Conservation (phyloP, 805 yeast genomes). For the Myxozyma geophila region DNA sequence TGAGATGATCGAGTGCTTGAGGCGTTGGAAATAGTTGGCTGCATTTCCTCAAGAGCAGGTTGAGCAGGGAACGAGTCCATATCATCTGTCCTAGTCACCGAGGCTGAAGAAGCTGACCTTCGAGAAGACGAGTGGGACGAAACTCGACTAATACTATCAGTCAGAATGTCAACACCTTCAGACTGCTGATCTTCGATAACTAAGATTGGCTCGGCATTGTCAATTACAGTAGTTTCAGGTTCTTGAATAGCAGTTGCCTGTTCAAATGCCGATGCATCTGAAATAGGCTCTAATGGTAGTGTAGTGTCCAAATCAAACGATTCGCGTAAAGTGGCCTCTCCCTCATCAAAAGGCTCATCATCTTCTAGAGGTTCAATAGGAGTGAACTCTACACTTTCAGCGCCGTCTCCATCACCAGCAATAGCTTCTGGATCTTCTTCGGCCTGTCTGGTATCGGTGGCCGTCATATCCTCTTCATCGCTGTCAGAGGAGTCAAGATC, state of each 20-base stretch:
- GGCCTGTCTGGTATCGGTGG: neutral
- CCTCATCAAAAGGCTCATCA: constrained; percentile 5
- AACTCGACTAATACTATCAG: too few relatives aligned
- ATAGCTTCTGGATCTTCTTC: neutral
- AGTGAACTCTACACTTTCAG: constrained; percentile 14
- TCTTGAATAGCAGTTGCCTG: neutral
- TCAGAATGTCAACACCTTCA: too few relatives aligned
- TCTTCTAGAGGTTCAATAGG: neutral
- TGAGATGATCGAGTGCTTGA: neutral
- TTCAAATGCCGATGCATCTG: neutral
- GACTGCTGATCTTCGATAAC: too few relatives aligned
- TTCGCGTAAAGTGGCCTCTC: constrained; percentile 20
- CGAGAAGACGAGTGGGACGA: too few relatives aligned
- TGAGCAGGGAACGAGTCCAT: too few relatives aligned
- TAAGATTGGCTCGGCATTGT: neutral
- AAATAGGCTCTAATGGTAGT: neutral
- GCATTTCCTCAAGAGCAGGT: too few relatives aligned
- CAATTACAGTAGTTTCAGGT: neutral
- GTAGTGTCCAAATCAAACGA: constrained; percentile 11
- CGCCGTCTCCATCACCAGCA: constrained; percentile 1
- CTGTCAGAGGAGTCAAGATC: constrained; percentile 13
- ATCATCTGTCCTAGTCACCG: too few relatives aligned
- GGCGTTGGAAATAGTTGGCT: too few relatives aligned
- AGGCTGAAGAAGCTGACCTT: too few relatives aligned
- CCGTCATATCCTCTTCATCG: constrained; percentile 3